Evolutionary conservation across 345 rosid species (phyloP), one percentile per base, ranked within the genome.

Genomic region (Hirschfeldia incana): DNA sequence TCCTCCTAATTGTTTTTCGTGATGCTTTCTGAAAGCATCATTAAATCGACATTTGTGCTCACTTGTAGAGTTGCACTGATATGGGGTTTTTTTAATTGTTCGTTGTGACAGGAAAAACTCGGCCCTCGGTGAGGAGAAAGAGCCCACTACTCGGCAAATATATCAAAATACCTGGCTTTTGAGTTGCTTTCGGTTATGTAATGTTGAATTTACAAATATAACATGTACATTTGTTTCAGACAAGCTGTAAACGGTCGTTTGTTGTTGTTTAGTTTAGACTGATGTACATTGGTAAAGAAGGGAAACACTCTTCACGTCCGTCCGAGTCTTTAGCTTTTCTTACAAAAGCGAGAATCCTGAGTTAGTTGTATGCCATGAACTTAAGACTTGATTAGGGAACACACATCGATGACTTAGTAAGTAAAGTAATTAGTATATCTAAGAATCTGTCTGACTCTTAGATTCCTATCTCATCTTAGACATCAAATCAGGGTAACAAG

Each of bases 51-150:
- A 5, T 7, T 61, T 67, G 63, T 67, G 46, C 67, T 73, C 57
- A 36, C 53, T 66, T 34, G 30, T 36, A 16, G 59, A 68, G 60
- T 80, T 68, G 29, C 21, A 8, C 70, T 80, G 72, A 65, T 69
- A 37, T 80, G 13, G 26, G 39, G 28, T 59, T 49, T 66, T 66
- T 63, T 74, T 15, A 79, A 66, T 68, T 59, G 69, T 82, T 76
- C 77, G 71, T 70, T 72, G 26, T 67, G 66, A 85, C 92, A 93
- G 97, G 98, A 93, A 77, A 90, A 83, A 71, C 83, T 93, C 72
- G 97, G 97, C 34, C 97, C 90, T 73, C 86, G 76, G 65, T 93
- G 89, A 84, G 85, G 49, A 44, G 39, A 15, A 37, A 70, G 28
- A 66, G 34, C 57, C 67, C 67, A 72, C 39, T 17, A 65, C 4